Percentiles rank a stretch among this genome's conserved stretches.
Evolutionary conservation across 345 rosid genomes (phyloP).

Genomic region (Gossypium bickii): DNA sequence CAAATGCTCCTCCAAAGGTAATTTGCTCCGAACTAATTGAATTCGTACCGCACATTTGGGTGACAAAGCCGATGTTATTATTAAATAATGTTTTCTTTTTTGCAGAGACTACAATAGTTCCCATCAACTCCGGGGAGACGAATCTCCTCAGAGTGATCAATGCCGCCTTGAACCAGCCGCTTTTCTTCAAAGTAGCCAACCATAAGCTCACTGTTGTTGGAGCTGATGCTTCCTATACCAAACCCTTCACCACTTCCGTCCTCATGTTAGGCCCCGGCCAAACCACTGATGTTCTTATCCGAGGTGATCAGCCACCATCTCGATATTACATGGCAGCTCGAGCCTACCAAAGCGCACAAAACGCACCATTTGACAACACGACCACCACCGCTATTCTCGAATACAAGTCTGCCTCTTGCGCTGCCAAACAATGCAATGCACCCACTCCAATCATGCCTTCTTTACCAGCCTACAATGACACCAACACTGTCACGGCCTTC

Average conservation of each 20-base stretch:
- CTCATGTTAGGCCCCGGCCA: constrained; percentile 91
- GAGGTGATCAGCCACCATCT: too few relatives aligned
- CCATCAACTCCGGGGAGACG: constrained; percentile 65
- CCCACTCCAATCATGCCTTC: constrained; percentile 43
- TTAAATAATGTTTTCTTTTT: too few relatives aligned
- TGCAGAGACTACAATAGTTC: constrained; percentile 66
- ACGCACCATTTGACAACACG: too few relatives aligned
- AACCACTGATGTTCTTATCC: constrained; percentile 87
- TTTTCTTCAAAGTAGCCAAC: constrained; percentile 78
- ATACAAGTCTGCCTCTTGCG: constrained; percentile 69
- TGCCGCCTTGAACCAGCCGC: constrained; percentile 74
- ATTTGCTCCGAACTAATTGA: neutral
- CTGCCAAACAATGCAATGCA: constrained; percentile 32
- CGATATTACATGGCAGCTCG: too few relatives aligned
- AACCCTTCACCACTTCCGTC: constrained; percentile 76
- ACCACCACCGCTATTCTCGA: constrained; percentile 89
- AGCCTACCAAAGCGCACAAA: too few relatives aligned
- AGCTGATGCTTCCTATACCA: constrained; percentile 77
- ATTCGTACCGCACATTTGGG: too few relatives aligned
- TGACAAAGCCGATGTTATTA: too few relatives aligned
- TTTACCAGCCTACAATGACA: constrained; percentile 72
- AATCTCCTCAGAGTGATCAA: constrained; percentile 80
- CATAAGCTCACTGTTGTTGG: constrained; percentile 80
- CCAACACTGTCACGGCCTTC: constrained; percentile 61
- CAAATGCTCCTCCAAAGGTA: constrained; percentile 78